phyloP scores from a whole-genome alignment of 2,329 filamentous ascomycete genomes.

The Fusarium pininemorale region DNA sequence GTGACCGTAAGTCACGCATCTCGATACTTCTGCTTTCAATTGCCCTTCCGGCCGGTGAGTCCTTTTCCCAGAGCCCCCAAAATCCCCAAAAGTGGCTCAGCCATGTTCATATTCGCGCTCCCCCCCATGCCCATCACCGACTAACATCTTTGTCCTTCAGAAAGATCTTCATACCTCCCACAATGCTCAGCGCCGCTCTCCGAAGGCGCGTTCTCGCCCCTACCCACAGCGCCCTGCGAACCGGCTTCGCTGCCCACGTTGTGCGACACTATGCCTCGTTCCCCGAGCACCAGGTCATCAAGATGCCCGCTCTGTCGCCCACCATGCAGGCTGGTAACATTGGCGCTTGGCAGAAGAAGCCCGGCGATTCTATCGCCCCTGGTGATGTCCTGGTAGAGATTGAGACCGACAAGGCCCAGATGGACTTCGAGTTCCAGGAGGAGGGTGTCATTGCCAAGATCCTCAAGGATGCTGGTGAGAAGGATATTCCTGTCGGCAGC shows the following conservation, averaged over 20 bases:
- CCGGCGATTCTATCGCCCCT: conserved; percentile 84
- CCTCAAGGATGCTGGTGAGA: conserved; percentile 89
- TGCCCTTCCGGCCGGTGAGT: conserved; percentile 39
- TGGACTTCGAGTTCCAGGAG: conserved; percentile 99
- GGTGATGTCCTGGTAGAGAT: conserved; percentile 98
- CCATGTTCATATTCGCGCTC: conserved; percentile 28
- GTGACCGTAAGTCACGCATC: conserved; percentile 32
- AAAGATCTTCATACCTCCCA: conserved; percentile 46
- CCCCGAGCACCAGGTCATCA: conserved; percentile 93
- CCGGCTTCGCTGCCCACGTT: conserved; percentile 62
- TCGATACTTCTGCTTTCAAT: conserved; percentile 38
- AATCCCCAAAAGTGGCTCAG: conserved; percentile 20
- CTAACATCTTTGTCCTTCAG: conserved; percentile 32
- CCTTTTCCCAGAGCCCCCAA: conserved; percentile 7
- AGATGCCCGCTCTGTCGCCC: conserved; percentile 97
- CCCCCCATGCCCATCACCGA: conserved; percentile 29
- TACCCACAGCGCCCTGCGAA: conserved; percentile 61
- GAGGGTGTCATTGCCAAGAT: conserved; percentile 96
- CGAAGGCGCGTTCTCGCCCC: conserved; percentile 68
- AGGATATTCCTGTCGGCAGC: conserved; percentile 93
- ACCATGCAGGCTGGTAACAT: conserved; percentile 98
- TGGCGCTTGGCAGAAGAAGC: conserved; percentile 97
- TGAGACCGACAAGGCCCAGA: conserved; percentile 99
- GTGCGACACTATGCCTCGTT: conserved; percentile 81
- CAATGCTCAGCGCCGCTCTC: conserved; percentile 71